Percentiles rank a stretch among this genome's conserved stretches.
Conservation (phyloP, 352 stramenopile genomes). For the Phytopythium vexans region DNA sequence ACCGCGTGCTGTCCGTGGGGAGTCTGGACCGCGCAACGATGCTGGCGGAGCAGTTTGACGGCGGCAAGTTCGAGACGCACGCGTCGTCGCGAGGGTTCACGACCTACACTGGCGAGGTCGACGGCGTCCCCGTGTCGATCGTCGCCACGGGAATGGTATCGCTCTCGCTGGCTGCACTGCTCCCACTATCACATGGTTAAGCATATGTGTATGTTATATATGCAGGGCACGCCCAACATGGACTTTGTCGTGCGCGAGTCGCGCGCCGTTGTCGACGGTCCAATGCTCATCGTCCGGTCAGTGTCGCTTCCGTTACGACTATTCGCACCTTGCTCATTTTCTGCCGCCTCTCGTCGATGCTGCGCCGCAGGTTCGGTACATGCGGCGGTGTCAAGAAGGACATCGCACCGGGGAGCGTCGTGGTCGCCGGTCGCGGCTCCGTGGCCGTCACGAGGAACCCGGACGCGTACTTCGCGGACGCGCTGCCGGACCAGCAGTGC, state of each 20-base stretch:
- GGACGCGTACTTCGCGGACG: constrained; percentile 46
- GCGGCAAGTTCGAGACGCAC: constrained; percentile 19
- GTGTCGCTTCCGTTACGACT: not conserved
- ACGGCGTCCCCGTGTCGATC: constrained; percentile 45
- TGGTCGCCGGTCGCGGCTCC: constrained; percentile 47
- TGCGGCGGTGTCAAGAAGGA: constrained; percentile 42
- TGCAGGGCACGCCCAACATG: constrained; percentile 60
- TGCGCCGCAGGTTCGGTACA: constrained; percentile 37
- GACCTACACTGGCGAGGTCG: constrained; percentile 52
- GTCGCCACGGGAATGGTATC: constrained; percentile 60
- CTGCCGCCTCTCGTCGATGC: not conserved
- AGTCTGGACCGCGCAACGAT: constrained; percentile 31
- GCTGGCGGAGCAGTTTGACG: constrained; percentile 30
- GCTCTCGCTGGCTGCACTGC: not conserved
- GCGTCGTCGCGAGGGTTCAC: constrained; percentile 50
- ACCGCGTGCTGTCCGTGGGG: constrained; percentile 45
- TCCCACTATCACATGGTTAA: not conserved
- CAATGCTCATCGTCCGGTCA: constrained; percentile 55
- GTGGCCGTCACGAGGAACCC: constrained; percentile 41
- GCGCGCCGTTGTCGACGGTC: constrained; percentile 38
- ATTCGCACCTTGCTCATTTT: too few species aligned
- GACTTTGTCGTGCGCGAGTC: constrained; percentile 71
- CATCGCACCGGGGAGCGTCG: constrained; percentile 41
- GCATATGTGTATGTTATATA: not conserved
- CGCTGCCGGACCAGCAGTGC: constrained; percentile 8